Conservation (phyloP, 495 filamentous ascomycete species). For the Penicillium desertorum region DNA sequence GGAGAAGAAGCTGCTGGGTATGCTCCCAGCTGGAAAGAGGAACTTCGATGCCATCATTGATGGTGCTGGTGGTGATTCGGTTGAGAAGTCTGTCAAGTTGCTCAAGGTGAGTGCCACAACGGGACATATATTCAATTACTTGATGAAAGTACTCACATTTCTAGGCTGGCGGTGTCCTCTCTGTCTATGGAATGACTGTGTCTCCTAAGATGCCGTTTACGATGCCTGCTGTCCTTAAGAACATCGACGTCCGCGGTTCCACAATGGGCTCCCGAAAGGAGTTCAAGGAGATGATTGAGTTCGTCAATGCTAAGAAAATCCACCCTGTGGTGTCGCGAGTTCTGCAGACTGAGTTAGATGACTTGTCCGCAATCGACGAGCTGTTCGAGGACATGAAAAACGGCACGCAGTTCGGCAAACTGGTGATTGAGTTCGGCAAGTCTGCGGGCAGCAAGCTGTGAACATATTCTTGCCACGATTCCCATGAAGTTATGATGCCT, state of each 20-base stretch:
- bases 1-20: conserved; percentile 62
- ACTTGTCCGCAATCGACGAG: conserved; percentile 62
- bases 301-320: conserved; percentile 63
- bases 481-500: conserved; percentile 2
- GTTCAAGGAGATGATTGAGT: conserved; percentile 74
- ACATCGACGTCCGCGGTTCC: conserved; percentile 68
- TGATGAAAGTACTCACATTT: conserved; percentile 4
- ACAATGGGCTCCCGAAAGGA: conserved; percentile 78
- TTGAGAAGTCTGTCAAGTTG: conserved; percentile 55
- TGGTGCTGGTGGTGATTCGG: conserved; percentile 74
- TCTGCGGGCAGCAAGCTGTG: conserved; percentile 45
- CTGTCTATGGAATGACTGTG: conserved; percentile 76
- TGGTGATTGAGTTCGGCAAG: conserved; percentile 60
- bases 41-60: conserved; percentile 72
- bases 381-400: conserved; percentile 75
- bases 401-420: conserved; percentile 76
- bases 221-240: conserved; percentile 71
- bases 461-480: conserved; percentile 13
- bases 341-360: conserved; percentile 59
- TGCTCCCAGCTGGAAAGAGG: conserved; percentile 55
- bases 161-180: conserved; percentile 63
- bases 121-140: neutral
- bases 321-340: conserved; percentile 62
- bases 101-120: conserved; percentile 48
- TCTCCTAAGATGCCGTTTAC: conserved; percentile 68